Percentiles rank a stretch among this genome's conserved stretches.
These are phyloP conservation scores for Echeveria elegans DNA, from an alignment of 164 flowering plant genomes.

Conservation along the genomic window DNA sequence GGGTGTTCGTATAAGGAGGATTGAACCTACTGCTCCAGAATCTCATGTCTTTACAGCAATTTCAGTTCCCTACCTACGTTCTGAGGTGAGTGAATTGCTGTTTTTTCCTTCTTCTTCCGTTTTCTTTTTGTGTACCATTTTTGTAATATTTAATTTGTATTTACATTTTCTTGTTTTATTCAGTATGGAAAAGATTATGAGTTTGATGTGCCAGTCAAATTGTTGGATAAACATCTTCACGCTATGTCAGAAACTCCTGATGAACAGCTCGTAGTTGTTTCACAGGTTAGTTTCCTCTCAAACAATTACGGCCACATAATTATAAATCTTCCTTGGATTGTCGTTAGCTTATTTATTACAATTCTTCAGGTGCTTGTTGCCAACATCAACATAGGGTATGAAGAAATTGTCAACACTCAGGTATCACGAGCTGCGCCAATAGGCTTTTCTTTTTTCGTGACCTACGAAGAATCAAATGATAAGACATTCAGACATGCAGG, in stretches of 20 bases:
- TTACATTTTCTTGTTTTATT: not conserved
- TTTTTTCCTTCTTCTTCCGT: not conserved
- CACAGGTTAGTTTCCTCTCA: conserved; percentile 48
- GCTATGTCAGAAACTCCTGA: conserved; percentile 65
- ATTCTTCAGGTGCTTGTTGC: conserved; percentile 65
- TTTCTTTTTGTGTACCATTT: not conserved
- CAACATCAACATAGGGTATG: conserved; percentile 84
- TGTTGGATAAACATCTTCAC: conserved; percentile 72
- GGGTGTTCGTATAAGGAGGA: conserved; percentile 83
- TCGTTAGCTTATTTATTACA: not conserved
- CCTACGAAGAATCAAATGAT: not conserved
- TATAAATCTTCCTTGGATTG: not conserved
- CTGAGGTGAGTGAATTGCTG: conserved; percentile 50
- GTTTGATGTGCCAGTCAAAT: conserved; percentile 34
- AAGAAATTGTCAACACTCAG: conserved; percentile 89
- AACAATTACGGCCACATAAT: too few relatives aligned
- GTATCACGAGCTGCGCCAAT: conserved; percentile 19
- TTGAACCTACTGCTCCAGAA: conserved; percentile 90
- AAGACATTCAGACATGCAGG: conserved; percentile 25
- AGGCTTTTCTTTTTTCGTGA: not conserved
- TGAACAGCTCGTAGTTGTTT: conserved; percentile 86
- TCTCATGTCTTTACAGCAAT: conserved; percentile 53
- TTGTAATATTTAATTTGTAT: too few relatives aligned
- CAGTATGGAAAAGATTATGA: conserved; percentile 13
- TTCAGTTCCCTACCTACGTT: conserved; percentile 84